phyloP scores from a whole-genome alignment of 164 flowering plant genomes.

The Litsea cubeba region DNA sequence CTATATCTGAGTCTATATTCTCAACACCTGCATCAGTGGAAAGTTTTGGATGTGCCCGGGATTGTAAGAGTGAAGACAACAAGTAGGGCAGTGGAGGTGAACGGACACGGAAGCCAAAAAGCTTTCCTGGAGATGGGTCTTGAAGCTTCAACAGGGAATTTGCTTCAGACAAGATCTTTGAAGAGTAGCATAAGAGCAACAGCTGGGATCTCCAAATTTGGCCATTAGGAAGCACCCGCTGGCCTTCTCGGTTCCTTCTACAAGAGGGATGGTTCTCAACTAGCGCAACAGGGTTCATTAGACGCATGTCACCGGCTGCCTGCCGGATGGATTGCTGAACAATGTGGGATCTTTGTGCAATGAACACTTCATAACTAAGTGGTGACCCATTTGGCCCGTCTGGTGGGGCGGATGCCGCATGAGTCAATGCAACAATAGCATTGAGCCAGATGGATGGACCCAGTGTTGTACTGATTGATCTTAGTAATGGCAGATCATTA shows the following conservation, averaged over 20 bases:
- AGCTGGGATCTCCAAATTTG: constrained; percentile 81
- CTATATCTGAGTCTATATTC: constrained; percentile 73
- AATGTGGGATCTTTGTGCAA: constrained; percentile 78
- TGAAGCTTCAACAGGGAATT: constrained; percentile 69
- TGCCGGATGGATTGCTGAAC: constrained; percentile 86
- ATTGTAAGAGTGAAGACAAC: constrained; percentile 78
- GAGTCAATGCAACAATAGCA: constrained; percentile 78
- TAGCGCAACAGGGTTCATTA: constrained; percentile 87
- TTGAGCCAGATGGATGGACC: constrained; percentile 77
- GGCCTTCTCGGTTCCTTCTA: constrained; percentile 79
- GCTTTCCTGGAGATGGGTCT: constrained; percentile 62
- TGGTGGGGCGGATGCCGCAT: constrained; percentile 93
- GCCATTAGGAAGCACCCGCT: constrained; percentile 87
- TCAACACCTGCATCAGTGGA: constrained; percentile 69
- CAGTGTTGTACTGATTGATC: constrained; percentile 49
- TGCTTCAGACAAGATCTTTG: constrained; percentile 81
- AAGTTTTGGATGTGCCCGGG: constrained; percentile 84
- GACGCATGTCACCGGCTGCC: constrained; percentile 77
- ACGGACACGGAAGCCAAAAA: constrained; percentile 90
- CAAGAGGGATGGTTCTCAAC: constrained; percentile 94
- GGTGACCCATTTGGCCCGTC: constrained; percentile 91
- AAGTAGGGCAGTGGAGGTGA: constrained; percentile 83
- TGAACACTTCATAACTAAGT: constrained; percentile 74
- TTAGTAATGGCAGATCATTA: constrained; percentile 76
- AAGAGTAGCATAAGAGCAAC: constrained; percentile 69